Conservation (phyloP, 768 basidiomycete species). For the Kwoniella dejecticola region DNA sequence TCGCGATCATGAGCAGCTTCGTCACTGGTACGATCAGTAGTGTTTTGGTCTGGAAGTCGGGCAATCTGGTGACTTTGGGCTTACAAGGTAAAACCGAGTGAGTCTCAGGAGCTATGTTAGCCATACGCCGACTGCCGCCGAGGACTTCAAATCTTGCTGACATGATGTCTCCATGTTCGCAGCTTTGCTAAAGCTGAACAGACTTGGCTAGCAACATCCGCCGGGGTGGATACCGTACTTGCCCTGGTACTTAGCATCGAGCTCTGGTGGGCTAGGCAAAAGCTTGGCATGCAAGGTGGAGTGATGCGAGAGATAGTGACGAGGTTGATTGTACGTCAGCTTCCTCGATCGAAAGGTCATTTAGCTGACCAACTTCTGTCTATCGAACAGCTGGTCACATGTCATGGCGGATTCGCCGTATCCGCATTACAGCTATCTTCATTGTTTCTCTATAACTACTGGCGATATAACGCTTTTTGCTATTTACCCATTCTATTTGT, state of each 20-base stretch:
- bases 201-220: constrained; percentile 25
- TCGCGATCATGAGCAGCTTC: constrained; percentile 7
- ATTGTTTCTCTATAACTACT: constrained; percentile 27
- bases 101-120: background rate
- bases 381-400: constrained; percentile 31
- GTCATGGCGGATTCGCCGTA: constrained; percentile 40
- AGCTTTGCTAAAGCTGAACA: constrained; percentile 22
- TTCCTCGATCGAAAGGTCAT: background rate
- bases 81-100: background rate
- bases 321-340: constrained; percentile 33
- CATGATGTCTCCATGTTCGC: background rate
- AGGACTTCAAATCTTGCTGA: background rate
- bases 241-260: constrained; percentile 29
- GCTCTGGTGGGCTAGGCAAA: constrained; percentile 41
- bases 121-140: background rate
- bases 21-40: constrained; percentile 6
- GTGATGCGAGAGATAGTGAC: constrained; percentile 33
- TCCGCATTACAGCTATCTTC: constrained; percentile 29
- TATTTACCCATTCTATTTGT: constrained; percentile 38
- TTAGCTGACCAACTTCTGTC: background rate
- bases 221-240: constrained; percentile 31
- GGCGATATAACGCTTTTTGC: constrained; percentile 17
- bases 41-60: constrained; percentile 13
- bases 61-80: constrained; percentile 6
- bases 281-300: constrained; percentile 28